Evolutionary conservation across 176 grass and related monocot genomes (phyloP).

Genomic region (Cymbopogon citratus): DNA sequence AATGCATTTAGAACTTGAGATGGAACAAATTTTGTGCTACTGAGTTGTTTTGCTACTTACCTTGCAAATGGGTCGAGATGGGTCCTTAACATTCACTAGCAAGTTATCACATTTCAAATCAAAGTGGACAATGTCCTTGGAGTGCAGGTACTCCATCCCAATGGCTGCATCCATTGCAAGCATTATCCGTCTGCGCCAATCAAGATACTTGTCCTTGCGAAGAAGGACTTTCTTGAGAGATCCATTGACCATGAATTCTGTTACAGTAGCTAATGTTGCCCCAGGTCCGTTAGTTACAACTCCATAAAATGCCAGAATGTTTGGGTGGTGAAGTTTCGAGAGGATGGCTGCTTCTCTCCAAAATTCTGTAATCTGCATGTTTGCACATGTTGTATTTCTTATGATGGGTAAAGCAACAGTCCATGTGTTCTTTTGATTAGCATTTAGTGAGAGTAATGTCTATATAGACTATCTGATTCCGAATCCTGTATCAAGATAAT

Average conservation of each 20-base stretch:
- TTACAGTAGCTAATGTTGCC: constrained; percentile 74
- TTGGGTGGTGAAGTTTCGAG: constrained; percentile 88
- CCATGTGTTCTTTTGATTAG: neutral
- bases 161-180: constrained; percentile 93
- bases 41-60: constrained; percentile 28
- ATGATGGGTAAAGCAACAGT: neutral
- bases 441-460: neutral
- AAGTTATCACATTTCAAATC: constrained; percentile 99
- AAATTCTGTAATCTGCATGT: constrained; percentile 61
- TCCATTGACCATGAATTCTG: constrained; percentile 89
- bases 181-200: constrained; percentile 60
- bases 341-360: constrained; percentile 85
- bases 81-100: constrained; percentile 89
- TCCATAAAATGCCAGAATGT: constrained; percentile 87
- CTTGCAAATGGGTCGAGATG: constrained; percentile 86
- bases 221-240: constrained; percentile 79
- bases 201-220: constrained; percentile 67
- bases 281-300: constrained; percentile 73
- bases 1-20: constrained; percentile 2
- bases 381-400: neutral
- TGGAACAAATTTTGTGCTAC: neutral
- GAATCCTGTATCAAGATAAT: neutral
- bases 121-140: constrained; percentile 85
- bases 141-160: constrained; percentile 96
- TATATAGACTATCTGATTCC: neutral